Evolutionary conservation across 441 rosid genomes (phyloP).

Genomic region (Breynia disticha): DNA sequence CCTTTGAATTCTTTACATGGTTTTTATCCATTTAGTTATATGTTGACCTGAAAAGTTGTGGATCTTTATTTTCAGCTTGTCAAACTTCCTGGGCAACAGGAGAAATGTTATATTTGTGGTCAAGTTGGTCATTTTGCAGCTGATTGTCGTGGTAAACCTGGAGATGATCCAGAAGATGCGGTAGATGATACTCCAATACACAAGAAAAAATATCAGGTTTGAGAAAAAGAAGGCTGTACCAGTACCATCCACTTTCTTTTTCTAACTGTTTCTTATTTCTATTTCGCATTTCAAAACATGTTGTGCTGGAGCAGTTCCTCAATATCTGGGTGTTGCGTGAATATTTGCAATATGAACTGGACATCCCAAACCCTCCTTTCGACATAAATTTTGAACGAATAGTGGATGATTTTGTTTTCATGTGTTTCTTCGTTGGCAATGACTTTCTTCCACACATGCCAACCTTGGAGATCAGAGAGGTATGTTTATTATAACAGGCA

Average conservation of each 20-base stretch:
- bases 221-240: conserved; percentile 15
- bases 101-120: conserved; percentile 83
- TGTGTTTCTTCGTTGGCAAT: conserved; percentile 97
- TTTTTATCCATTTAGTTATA: background rate
- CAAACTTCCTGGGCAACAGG: conserved; percentile 87
- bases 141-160: conserved; percentile 69
- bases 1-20: background rate
- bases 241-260: conserved; percentile 4
- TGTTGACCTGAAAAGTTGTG: conserved; percentile 9
- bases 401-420: conserved; percentile 92
- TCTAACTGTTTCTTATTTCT: conserved; percentile 6
- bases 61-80: conserved; percentile 45
- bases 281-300: conserved; percentile 1
- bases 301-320: conserved; percentile 55
- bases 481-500: conserved; percentile 14
- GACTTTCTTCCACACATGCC: conserved; percentile 99
- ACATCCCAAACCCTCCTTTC: conserved; percentile 72
- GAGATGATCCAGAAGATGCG: conserved; percentile 28
- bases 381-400: conserved; percentile 67
- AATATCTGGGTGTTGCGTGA: conserved; percentile 89
- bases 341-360: conserved; percentile 83
- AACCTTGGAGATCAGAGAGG: conserved; percentile 96
- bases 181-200: conserved; percentile 63
- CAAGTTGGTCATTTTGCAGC: conserved; percentile 95
- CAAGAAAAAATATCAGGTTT: conserved; percentile 98